These are phyloP conservation scores for Mallotus repandus DNA, from an alignment of 441 rosid genomes.

Conservation along the genomic window DNA sequence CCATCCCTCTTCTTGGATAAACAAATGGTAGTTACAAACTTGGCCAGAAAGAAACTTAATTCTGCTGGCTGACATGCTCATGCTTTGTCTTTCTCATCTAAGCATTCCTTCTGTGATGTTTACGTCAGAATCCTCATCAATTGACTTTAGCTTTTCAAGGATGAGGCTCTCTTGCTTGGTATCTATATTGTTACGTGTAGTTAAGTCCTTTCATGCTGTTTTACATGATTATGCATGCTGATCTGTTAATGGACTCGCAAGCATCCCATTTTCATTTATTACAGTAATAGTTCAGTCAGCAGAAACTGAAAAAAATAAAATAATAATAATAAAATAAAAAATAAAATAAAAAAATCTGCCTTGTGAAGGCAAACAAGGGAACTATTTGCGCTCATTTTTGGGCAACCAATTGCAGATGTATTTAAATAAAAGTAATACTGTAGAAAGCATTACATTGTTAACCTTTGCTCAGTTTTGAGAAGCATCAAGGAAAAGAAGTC, in stretches of 20 bases:
- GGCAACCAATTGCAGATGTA: no score
- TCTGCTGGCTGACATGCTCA: not conserved
- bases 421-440: no score
- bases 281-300: not conserved
- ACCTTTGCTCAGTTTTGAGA: not conserved
- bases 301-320: not conserved
- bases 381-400: no score
- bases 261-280: not conserved
- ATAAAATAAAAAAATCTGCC: not conserved
- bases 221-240: conserved; percentile 9
- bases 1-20: not conserved
- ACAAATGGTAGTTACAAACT: not conserved
- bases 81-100: conserved; percentile 10
- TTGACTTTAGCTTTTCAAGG: conserved; percentile 64
- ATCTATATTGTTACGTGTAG: conserved; percentile 41
- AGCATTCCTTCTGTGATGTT: conserved; percentile 21
- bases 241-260: not conserved
- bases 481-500: no score
- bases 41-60: not conserved
- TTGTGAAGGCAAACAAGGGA: not conserved
- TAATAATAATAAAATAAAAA: no score
- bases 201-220: conserved; percentile 29
- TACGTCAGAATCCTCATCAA: conserved; percentile 39
- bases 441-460: not conserved
- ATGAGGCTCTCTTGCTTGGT: conserved; percentile 75